Percentiles rank a stretch among this genome's conserved stretches.
These are phyloP conservation scores for Penicillium ucsense DNA, from an alignment of 495 filamentous ascomycete genomes.

Conservation along the genomic window DNA sequence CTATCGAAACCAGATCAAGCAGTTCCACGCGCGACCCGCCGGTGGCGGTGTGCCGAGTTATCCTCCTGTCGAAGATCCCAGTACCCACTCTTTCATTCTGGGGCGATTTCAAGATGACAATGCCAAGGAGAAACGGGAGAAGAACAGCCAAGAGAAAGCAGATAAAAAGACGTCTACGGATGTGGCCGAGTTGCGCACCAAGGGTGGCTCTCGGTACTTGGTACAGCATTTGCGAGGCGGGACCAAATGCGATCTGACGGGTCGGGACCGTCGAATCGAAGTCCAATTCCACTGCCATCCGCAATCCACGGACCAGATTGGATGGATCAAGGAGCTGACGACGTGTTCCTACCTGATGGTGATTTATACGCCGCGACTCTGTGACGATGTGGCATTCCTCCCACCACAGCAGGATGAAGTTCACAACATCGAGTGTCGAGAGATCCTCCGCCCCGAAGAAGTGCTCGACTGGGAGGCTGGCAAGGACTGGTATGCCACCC, in stretches of 20 bases:
- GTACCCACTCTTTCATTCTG: constrained; percentile 69
- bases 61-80: constrained; percentile 64
- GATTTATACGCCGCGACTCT: constrained; percentile 85
- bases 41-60: constrained; percentile 55
- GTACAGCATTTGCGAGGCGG: constrained; percentile 80
- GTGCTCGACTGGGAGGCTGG: constrained; percentile 46
- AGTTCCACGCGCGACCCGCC: constrained; percentile 78
- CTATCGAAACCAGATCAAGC: constrained; percentile 76
- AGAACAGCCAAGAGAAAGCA: constrained; percentile 18
- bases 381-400: constrained; percentile 84
- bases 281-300: constrained; percentile 92
- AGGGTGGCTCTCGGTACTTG: constrained; percentile 81
- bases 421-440: constrained; percentile 67
- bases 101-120: constrained; percentile 44
- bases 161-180: constrained; percentile 10
- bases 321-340: constrained; percentile 88
- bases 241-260: constrained; percentile 83
- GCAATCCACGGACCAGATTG: constrained; percentile 70
- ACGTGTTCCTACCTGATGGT: constrained; percentile 95
- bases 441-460: constrained; percentile 52
- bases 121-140: constrained; percentile 18
- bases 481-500: constrained; percentile 33
- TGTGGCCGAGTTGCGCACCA: constrained; percentile 61
- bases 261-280: constrained; percentile 75
- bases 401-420: constrained; percentile 74